Percentiles rank a stretch among this genome's conserved stretches.
phyloP scores from a whole-genome alignment of 805 yeast genomes.

The Danielia oregonensis region DNA sequence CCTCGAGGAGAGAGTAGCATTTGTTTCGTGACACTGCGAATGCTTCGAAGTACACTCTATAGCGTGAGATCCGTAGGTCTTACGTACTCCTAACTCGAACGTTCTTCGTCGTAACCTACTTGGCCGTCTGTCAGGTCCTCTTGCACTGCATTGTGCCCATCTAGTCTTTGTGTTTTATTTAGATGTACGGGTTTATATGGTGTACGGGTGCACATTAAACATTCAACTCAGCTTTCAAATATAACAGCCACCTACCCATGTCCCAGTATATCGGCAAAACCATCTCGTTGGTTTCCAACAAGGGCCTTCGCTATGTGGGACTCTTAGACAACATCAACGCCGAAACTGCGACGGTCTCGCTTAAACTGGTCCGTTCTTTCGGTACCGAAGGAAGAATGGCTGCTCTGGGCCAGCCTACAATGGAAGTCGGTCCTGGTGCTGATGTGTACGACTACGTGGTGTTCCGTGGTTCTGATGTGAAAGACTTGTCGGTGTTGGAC shows the following conservation, averaged over 20 bases:
- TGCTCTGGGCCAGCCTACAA: conserved; percentile 51
- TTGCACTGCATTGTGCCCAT: no score
- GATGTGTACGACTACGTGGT: conserved; percentile 72
- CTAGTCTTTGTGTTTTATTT: no score
- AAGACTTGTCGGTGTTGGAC: conserved; percentile 82
- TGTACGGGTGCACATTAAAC: conserved; percentile 6
- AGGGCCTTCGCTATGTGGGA: conserved; percentile 87
- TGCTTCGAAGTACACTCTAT: no score
- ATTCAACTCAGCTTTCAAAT: no score
- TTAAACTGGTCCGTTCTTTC: conserved; percentile 71
- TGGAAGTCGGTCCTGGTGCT: conserved; percentile 70
- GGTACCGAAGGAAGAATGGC: conserved; percentile 90
- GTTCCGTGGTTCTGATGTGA: conserved; percentile 89
- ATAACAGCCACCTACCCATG: conserved; percentile 45
- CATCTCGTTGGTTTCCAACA: conserved; percentile 72
- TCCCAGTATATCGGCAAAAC: conserved; percentile 91
- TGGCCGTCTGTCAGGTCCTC: no score
- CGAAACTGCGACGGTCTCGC: conserved; percentile 83
- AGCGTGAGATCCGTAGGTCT: no score
- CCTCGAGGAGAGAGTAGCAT: no score
- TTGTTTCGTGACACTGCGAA: no score
- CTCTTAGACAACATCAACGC: conserved; percentile 83
- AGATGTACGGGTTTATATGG: no score
- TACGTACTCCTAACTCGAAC: no score
- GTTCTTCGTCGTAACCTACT: no score